Percentiles rank a stretch among this genome's conserved stretches.
These are phyloP conservation scores for Parmales sp. DNA, from an alignment of 108 stramenopile genomes.

Conservation along the genomic window DNA sequence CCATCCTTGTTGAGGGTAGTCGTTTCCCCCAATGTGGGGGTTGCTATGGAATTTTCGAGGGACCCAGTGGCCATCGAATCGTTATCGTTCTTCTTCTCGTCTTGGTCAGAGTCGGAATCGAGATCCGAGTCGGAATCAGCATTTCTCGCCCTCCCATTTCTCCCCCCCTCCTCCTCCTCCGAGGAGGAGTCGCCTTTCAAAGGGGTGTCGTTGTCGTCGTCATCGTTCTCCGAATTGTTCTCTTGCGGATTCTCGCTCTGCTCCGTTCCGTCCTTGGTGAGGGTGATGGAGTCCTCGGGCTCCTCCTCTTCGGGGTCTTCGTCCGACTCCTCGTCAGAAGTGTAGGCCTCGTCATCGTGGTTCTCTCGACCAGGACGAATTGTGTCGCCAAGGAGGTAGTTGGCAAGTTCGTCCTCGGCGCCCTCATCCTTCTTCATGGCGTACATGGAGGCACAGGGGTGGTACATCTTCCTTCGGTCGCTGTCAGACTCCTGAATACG, in stretches of 20 bases:
- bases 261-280: not conserved
- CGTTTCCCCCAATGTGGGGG: slow-evolving; percentile 1
- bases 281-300: not conserved
- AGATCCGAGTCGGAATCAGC: not conserved
- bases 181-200: not conserved
- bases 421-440: not conserved
- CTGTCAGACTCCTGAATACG: not conserved
- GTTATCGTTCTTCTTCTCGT: not conserved
- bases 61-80: not conserved
- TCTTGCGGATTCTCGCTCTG: not conserved
- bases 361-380: not conserved
- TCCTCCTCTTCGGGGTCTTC: not conserved
- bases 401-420: not conserved
- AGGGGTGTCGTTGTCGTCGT: not conserved
- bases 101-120: not conserved
- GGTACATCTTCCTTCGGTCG: not conserved
- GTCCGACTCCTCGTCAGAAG: slow-evolving; percentile 6
- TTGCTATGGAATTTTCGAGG: not conserved
- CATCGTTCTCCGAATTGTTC: not conserved
- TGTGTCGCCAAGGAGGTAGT: not conserved
- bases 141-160: not conserved
- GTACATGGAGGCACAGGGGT: not conserved
- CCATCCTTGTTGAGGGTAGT: not conserved
- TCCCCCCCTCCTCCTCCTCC: not conserved
- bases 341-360: not conserved